phyloP scores from a whole-genome alignment of 2,329 filamentous ascomycete species.

The Ramularia collo-cygni region DNA sequence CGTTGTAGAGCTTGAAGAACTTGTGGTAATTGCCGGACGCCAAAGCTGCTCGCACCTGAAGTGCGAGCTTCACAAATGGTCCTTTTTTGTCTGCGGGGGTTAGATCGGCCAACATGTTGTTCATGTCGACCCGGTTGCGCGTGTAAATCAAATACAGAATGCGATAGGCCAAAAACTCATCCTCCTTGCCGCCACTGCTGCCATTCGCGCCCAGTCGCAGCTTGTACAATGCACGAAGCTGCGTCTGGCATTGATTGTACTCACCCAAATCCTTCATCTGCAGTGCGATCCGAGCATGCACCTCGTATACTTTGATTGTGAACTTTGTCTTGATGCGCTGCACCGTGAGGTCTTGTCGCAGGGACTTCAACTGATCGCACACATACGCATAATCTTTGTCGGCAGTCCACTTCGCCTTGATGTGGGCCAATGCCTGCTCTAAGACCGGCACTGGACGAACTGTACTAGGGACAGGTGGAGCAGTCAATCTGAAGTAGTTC shows the following conservation, averaged over 20 bases:
- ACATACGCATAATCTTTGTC: conserved; percentile 96
- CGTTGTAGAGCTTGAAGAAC: conserved; percentile 93
- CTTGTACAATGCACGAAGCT: conserved; percentile 84
- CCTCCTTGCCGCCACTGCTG: conserved; percentile 64
- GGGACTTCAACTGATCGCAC: conserved; percentile 98
- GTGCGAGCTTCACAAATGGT: conserved; percentile 76
- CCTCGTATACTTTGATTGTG: conserved; percentile 93
- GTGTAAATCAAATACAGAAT: conserved; percentile 99
- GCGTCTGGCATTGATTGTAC: conserved; percentile 99
- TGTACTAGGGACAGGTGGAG: conserved; percentile 77
- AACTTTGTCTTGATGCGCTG: conserved; percentile 96
- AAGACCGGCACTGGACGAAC: conserved; percentile 79
- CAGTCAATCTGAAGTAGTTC: conserved; percentile 86
- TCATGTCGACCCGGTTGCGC: conserved; percentile 95
- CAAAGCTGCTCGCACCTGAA: conserved; percentile 83
- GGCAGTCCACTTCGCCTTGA: conserved; percentile 91
- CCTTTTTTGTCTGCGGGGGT: conserved; percentile 91
- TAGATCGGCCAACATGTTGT: conserved; percentile 98
- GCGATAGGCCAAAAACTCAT: conserved; percentile 98
- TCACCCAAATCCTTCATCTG: conserved; percentile 99
- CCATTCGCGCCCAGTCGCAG: conserved; percentile 75
- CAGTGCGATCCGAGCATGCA: conserved; percentile 91
- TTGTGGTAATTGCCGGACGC: conserved; percentile 94
- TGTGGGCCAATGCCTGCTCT: conserved; percentile 73
- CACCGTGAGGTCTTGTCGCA: conserved; percentile 95